Conservation (phyloP, 306 rosid genomes). For the Elaeagnus macrophylla region DNA sequence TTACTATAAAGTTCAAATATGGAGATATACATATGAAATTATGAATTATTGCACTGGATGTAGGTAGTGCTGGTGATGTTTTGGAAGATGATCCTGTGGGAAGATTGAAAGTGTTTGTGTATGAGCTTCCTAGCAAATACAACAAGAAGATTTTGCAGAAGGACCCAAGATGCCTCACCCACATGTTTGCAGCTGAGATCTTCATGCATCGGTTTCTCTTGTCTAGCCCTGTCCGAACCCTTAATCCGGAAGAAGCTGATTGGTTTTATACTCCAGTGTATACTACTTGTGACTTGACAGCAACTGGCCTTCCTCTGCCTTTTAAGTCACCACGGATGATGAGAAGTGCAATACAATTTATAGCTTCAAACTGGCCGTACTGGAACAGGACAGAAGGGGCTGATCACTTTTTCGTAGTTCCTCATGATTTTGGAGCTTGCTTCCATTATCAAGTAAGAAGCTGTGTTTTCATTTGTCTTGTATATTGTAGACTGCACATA, state of each 20-base stretch:
- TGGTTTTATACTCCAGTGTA: constrained; percentile 98
- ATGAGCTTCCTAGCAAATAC: constrained; percentile 98
- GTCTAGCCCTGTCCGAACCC: constrained; percentile 90
- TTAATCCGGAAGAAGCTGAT: constrained; percentile 96
- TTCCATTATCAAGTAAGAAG: constrained; percentile 84
- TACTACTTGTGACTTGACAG: constrained; percentile 94
- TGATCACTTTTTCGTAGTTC: constrained; percentile 91
- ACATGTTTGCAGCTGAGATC: constrained; percentile 99
- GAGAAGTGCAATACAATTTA: constrained; percentile 96
- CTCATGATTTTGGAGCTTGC: constrained; percentile 98
- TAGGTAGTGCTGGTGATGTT: constrained; percentile 98
- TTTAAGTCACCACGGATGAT: constrained; percentile 95
- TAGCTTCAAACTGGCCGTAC: constrained; percentile 96
- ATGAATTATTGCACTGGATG: constrained; percentile 23
- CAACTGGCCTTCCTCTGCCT: constrained; percentile 95
- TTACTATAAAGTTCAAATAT: not conserved
- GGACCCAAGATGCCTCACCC: constrained; percentile 89
- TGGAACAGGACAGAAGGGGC: constrained; percentile 97
- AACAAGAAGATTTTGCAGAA: constrained; percentile 93
- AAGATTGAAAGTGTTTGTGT: constrained; percentile 92
- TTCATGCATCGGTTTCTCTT: constrained; percentile 92
- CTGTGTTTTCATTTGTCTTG: constrained; percentile 1
- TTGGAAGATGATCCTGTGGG: constrained; percentile 97
- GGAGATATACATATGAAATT: not conserved
- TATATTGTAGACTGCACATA: not conserved